Conservation (phyloP, 2,329 filamentous ascomycete genomes). For the Amphichorda felina region DNA sequence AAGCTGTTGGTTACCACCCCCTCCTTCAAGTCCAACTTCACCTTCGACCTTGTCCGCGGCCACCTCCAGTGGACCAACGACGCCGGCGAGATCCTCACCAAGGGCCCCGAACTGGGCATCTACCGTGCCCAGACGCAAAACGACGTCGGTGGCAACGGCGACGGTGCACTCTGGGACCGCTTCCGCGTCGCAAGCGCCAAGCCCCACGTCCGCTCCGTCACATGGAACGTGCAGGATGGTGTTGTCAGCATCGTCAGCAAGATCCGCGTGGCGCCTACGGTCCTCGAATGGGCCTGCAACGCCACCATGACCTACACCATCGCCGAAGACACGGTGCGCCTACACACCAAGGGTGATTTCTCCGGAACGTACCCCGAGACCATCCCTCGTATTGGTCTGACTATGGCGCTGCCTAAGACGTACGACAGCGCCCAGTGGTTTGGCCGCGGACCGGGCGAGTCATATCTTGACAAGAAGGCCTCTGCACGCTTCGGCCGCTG, state of each 20-base stretch:
- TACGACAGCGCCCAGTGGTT: slow-evolving; percentile 44
- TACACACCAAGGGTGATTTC: slow-evolving; percentile 26
- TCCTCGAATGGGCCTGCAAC: slow-evolving; percentile 47
- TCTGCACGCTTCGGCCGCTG: slow-evolving; percentile 42
- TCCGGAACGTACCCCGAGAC: slow-evolving; percentile 37
- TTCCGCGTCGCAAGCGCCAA: slow-evolving; percentile 34
- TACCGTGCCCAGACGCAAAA: slow-evolving; percentile 58
- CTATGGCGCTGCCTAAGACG: slow-evolving; percentile 33
- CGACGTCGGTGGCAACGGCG: slow-evolving; percentile 24
- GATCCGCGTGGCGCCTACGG: slow-evolving; percentile 44
- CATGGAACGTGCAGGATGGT: slow-evolving; percentile 22
- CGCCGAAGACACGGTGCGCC: slow-evolving; percentile 30
- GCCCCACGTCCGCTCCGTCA: slow-evolving; percentile 29
- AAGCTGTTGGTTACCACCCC: neutral
- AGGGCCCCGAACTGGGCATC: slow-evolving; percentile 29
- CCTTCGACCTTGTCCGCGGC: slow-evolving; percentile 32
- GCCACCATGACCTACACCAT: slow-evolving; percentile 40
- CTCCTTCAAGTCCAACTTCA: slow-evolving; percentile 18
- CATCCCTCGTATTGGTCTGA: slow-evolving; percentile 50
- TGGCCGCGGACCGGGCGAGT: slow-evolving; percentile 51
- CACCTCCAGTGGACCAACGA: slow-evolving; percentile 26
- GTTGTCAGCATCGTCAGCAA: slow-evolving; percentile 30
- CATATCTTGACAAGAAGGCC: slow-evolving; percentile 49
- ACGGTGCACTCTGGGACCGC: slow-evolving; percentile 35
- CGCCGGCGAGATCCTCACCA: slow-evolving; percentile 23